Evolutionary conservation across 2,329 filamentous ascomycete species (phyloP).

Genomic region (Pestalotiopsis sp.): DNA sequence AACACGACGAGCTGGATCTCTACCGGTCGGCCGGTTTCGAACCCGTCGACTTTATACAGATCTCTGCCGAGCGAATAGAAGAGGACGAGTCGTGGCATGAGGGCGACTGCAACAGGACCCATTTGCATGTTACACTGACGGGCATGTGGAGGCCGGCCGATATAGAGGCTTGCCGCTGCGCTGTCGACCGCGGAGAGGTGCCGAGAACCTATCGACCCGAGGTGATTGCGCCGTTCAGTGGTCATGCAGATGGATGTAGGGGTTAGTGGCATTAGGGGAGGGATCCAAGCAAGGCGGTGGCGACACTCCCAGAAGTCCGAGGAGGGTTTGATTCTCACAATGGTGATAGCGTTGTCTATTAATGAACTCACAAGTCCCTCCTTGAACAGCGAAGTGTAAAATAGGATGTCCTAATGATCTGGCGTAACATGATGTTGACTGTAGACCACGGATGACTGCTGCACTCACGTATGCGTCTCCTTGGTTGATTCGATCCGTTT

Average conservation of each 20-base stretch:
- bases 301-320: no score
- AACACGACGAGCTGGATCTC: not conserved
- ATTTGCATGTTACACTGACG: not conserved
- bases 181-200: not conserved
- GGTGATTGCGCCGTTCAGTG: not conserved
- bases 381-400: no score
- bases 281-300: no score
- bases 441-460: no score
- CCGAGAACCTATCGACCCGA: not conserved
- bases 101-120: not conserved
- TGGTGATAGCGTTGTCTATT: no score
- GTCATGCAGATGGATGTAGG: not conserved
- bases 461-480: no score
- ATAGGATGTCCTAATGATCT: no score
- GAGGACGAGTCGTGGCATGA: not conserved
- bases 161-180: not conserved
- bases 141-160: not conserved
- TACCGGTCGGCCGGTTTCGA: not conserved
- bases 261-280: no score
- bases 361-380: no score
- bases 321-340: no score
- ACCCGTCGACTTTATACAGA: not conserved
- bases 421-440: no score
- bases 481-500: no score
- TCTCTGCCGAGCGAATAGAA: not conserved